Conservation (phyloP, 164 flowering plant genomes). For the Magnolia kwangsiensis region DNA sequence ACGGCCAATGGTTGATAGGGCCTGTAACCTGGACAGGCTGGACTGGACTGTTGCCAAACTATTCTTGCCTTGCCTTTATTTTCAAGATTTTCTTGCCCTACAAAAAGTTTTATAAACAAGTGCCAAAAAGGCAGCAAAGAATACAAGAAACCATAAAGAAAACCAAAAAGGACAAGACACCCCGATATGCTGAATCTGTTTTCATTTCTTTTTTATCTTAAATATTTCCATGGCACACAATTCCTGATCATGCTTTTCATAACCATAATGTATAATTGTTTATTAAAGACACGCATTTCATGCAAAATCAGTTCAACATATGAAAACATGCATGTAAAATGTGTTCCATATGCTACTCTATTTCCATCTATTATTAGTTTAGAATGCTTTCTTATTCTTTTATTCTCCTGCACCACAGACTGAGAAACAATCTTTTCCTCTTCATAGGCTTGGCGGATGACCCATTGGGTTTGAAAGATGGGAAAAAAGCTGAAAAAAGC, state of each 20-base stretch:
- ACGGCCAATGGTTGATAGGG: too few species aligned
- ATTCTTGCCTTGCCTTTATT: too few species aligned
- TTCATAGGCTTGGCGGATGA: slow-evolving; percentile 51
- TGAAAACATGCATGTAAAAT: too few species aligned
- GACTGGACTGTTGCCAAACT: too few species aligned
- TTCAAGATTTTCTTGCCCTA: too few species aligned
- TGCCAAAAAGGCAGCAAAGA: too few species aligned
- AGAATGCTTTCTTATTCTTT: neutral
- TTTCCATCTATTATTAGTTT: neutral
- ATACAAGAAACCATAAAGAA: too few species aligned
- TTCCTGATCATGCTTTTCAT: neutral
- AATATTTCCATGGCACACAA: neutral
- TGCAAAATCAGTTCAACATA: neutral
- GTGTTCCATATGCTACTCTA: neutral
- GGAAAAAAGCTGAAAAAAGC: slow-evolving; percentile 14
- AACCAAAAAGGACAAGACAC: too few species aligned
- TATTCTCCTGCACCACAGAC: neutral
- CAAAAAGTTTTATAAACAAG: too few species aligned
- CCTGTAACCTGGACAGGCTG: too few species aligned
- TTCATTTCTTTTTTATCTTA: neutral
- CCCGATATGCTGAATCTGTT: neutral
- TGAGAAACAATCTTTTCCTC: neutral
- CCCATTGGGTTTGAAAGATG: slow-evolving; percentile 37
- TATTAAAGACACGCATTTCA: neutral
- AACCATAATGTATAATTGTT: too few species aligned